Base-by-base conservation (phyloP, 371 early-diverging fungal genomes). In the Dichotomocladium elegans region DNA sequence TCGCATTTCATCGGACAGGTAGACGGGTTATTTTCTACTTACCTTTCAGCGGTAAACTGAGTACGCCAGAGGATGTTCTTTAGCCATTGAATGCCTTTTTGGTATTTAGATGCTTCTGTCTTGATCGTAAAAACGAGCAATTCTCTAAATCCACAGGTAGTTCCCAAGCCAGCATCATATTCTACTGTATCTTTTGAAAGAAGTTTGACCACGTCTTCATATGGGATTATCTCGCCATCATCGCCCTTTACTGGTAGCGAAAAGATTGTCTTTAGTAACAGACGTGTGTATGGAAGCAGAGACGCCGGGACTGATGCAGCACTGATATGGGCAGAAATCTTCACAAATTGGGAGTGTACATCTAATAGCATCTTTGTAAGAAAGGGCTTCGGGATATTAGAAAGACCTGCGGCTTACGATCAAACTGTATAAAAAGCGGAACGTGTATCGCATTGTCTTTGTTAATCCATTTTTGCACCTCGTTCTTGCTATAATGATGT, bases 401-500 rank as follows among this genome's bases (percentile, higher is more conserved):
- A n/a, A n/a, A n/a, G n/a, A n/a, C n/a, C n/a, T n/a, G 14, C 22
- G 2, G 73, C 78, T 55, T 77, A 82, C 83, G 81, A 47, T 83
- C 84, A 57, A 64, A 83, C 54, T 86, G 84, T 30, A 85, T 79
- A 58, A 82, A 83, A 30, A 81, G 63, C 35, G 85, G 85, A 1
- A 85, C 44, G n/a, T 77, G 57, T 12, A 65, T 70, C n/a, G 33
- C 21, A 29, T 63, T 42, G 50, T 83, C 83, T 14, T 58, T 55
- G 37, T 85, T 74, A 22, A 85, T 45, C 43, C 82, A 64, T 8
- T 62, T 57, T 62, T 85, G 85, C 5, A 86, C 68, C 22, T 58
- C 55, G 31, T 83, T 85, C 8, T 68, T 46, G 27, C 79, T 78
- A 52, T 15, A 33, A 9, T n/a, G n/a, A n/a, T n/a, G n/a, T n/a